Conservation (phyloP, 2,329 filamentous ascomycete species). For the Talaromyces sp. region DNA sequence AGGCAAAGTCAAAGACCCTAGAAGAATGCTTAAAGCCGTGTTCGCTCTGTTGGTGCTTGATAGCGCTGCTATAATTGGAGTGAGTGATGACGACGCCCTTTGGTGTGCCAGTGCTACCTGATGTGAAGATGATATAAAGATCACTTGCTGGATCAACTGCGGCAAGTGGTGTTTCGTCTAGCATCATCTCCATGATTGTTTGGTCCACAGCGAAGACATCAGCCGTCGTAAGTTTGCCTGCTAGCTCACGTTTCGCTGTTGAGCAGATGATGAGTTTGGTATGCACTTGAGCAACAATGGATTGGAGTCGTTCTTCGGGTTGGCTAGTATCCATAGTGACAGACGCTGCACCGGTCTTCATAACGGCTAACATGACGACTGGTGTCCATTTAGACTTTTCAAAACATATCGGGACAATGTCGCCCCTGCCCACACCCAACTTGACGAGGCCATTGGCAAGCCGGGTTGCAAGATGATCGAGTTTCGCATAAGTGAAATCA, state of each 20-base stretch:
- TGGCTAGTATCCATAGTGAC: constrained; percentile 14
- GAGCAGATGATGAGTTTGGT: background rate
- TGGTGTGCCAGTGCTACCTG: constrained; percentile 49
- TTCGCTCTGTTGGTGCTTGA: background rate
- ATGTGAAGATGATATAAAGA: constrained; percentile 54
- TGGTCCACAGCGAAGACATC: too few species aligned
- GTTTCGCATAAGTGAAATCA: constrained; percentile 29
- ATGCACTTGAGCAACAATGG: constrained; percentile 1
- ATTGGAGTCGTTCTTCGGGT: background rate
- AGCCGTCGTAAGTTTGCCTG: background rate
- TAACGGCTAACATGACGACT: constrained; percentile 17
- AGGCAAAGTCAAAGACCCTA: too few species aligned
- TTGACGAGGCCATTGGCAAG: constrained; percentile 30
- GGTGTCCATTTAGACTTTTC: constrained; percentile 20
- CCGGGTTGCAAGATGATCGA: constrained; percentile 32
- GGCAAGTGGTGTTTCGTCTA: background rate
- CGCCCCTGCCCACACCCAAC: constrained; percentile 24
- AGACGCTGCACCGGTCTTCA: constrained; percentile 20
- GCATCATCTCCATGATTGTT: too few species aligned
- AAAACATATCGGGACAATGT: constrained; percentile 26
- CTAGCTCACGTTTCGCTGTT: background rate
- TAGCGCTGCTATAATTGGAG: background rate
- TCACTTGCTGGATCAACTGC: background rate
- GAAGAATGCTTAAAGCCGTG: too few species aligned
- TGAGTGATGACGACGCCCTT: constrained; percentile 38